Base-by-base conservation (phyloP, 2,329 filamentous ascomycete genomes). In the Aspergillus fumigatiaffinis region DNA sequence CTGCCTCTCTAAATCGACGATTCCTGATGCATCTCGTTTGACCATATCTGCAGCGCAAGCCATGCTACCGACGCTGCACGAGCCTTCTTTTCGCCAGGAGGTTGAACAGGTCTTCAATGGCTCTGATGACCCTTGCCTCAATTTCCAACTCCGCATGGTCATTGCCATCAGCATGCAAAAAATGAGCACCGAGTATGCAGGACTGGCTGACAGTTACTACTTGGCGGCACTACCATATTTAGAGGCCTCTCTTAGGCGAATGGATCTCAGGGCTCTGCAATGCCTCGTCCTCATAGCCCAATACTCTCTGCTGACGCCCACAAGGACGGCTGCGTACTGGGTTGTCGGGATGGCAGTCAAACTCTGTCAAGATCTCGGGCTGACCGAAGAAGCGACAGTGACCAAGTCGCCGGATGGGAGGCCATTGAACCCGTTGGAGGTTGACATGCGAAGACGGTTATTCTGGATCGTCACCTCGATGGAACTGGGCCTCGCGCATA, bases 81-180 rank as follows among this genome's bases (percentile, higher is more conserved):
- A 97, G 71, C 87, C 86, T 23, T 84, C 86, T 10, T 90, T 97
- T 60, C 82, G 84, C 26, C 79, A 83, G 60, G 90, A 96, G 60
- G 79, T 97, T 35, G 84, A 95, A 55, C 87, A 88, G 29, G 91
- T 96, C 3, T 95, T 93, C 69, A 81, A 84, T 60, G 89, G 89
- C 51, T 88, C 87, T 54, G 82, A 77, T 4, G 90, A 96, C 65
- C 82, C 91, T 0, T 93, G 92, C 71, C 87, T 92, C 69, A 92
- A 94, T 67, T 97, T 97, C 67, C 84, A 93, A 48, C 79, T 95
- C 52, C 87, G 91, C 57, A 92, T 97, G 85, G 91, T 97, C 53
- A 87, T 97, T 68, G 93, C 94, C 29, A 96, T 97, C 68, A 93
- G 91, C 71, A 84, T 97, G 74, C 93, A 97, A 74, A 96, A 95